A percentile compares a stretch with the other conserved stretches of the same genome.
These are phyloP conservation scores for Melastoma malabathricum DNA, from an alignment of 345 rosid genomes.

Conservation along the genomic window DNA sequence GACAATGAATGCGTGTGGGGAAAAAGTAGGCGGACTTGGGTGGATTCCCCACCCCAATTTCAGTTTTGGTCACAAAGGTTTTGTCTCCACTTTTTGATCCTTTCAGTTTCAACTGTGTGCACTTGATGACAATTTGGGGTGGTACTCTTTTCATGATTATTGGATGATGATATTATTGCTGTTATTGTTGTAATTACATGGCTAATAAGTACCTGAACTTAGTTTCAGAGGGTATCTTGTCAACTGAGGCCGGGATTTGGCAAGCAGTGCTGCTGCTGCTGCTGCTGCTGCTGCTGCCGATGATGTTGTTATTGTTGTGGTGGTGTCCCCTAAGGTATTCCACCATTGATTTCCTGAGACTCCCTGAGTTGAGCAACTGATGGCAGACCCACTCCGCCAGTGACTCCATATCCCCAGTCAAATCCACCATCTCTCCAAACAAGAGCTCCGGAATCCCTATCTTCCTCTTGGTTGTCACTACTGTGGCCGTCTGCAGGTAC, in stretches of 20 bases:
- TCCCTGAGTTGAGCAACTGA: slow-evolving; percentile 74
- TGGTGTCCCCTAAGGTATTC: slow-evolving; percentile 46
- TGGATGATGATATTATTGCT: too few relatives aligned
- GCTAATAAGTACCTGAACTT: slow-evolving; percentile 81
- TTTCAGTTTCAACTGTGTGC: too few relatives aligned
- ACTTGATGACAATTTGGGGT: too few relatives aligned
- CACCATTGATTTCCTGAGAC: slow-evolving; percentile 76
- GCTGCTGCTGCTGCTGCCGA: slow-evolving; percentile 15
- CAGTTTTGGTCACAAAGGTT: too few relatives aligned
- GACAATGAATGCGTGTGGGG: too few relatives aligned
- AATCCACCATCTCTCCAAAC: slow-evolving; percentile 41
- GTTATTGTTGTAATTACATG: slow-evolving; percentile 17
- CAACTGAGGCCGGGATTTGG: slow-evolving; percentile 26
- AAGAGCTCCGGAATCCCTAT: slow-evolving; percentile 72
- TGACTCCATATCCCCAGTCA: slow-evolving; percentile 38
- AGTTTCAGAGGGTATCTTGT: slow-evolving; percentile 65
- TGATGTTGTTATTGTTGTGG: slow-evolving; percentile 11
- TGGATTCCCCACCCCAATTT: too few relatives aligned
- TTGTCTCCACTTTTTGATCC: too few relatives aligned
- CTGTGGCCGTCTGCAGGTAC: slow-evolving; percentile 71
- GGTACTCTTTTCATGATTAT: too few relatives aligned
- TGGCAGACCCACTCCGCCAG: slow-evolving; percentile 83
- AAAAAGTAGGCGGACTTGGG: too few relatives aligned
- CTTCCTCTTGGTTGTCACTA: slow-evolving; percentile 49
- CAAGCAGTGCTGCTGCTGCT: slow-evolving; percentile 29